Base-by-base conservation (phyloP, 495 filamentous ascomycete species). In the Polyplosphaeria fusca region DNA sequence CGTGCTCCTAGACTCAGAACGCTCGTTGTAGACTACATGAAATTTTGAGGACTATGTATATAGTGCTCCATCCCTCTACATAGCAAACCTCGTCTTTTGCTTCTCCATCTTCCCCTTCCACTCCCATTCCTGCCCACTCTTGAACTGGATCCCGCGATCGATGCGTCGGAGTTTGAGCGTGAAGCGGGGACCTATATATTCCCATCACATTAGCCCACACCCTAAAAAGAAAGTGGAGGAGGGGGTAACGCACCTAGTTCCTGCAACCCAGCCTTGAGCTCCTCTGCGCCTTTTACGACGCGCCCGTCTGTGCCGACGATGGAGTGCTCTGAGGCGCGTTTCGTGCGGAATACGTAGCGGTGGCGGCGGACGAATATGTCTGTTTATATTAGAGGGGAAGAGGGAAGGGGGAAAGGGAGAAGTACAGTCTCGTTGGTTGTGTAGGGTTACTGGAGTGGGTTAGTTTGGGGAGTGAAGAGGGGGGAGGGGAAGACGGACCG, bases 341-440 rank as follows among this genome's bases (percentile, higher is more conserved):
- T 90, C 52, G 97, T 91, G 0, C 93, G 80, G 74, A 98, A 96
- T 2, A 95, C 79, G 65, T 98, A 98, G 25, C 93, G 77, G 68
- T 96, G 90, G 24, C 30, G n/a, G n/a, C n/a, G n/a, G n/a, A n/a
- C n/a, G n/a, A n/a, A n/a, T n/a, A n/a, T n/a, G n/a, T n/a, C n/a
- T n/a, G n/a, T n/a, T n/a, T n/a, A n/a, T n/a, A n/a, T n/a, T n/a
- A n/a, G n/a, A n/a, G n/a, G n/a, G n/a, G n/a, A n/a, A n/a, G n/a
- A n/a, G n/a, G n/a, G n/a, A n/a, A n/a, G n/a, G n/a, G n/a, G n/a
- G n/a, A n/a, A n/a, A n/a, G n/a, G n/a, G n/a, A n/a, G n/a, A n/a
- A n/a, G n/a, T n/a, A n/a, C n/a, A 98, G 71, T 98, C 92, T 55
- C 93, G 85, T 72, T 96, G 92, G 63, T 95, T 96, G 69, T 96